phyloP scores from a whole-genome alignment of 78 protist species.

The Polysphondylium violaceum region DNA sequence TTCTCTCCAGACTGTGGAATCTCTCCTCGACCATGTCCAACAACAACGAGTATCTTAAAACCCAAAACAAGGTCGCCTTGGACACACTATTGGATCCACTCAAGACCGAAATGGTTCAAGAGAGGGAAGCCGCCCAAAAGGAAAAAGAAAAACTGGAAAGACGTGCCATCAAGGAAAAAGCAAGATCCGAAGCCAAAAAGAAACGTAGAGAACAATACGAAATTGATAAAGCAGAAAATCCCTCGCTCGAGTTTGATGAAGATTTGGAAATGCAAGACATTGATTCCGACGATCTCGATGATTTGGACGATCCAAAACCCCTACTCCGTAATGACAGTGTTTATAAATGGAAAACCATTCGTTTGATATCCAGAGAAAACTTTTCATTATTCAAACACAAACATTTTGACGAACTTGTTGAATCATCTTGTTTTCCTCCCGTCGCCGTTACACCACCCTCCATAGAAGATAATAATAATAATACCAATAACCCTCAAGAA shows the following conservation, averaged over 20 bases:
- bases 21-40: background rate
- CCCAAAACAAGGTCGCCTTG: conserved; percentile 8
- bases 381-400: conserved; percentile 16
- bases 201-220: conserved; percentile 2
- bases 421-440: background rate
- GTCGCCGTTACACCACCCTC: background rate
- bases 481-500: conserved; percentile 5
- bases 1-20: conserved; percentile 67
- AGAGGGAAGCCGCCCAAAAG: background rate
- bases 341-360: conserved; percentile 61
- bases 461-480: no score
- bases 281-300: conserved; percentile 69
- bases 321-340: conserved; percentile 25
- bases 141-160: conserved; percentile 14
- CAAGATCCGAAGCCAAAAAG: background rate
- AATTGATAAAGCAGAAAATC: background rate
- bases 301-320: conserved; percentile 69
- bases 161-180: conserved; percentile 21
- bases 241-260: background rate
- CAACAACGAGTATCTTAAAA: conserved; percentile 34
- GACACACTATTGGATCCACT: conserved; percentile 30
- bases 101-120: background rate
- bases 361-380: conserved; percentile 42
- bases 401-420: conserved; percentile 40
- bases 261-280: background rate